A percentile compares a stretch with the other conserved stretches of the same genome.
Conservation (phyloP, 257 asterid genomes). For the Salvia miltiorrhiza region DNA sequence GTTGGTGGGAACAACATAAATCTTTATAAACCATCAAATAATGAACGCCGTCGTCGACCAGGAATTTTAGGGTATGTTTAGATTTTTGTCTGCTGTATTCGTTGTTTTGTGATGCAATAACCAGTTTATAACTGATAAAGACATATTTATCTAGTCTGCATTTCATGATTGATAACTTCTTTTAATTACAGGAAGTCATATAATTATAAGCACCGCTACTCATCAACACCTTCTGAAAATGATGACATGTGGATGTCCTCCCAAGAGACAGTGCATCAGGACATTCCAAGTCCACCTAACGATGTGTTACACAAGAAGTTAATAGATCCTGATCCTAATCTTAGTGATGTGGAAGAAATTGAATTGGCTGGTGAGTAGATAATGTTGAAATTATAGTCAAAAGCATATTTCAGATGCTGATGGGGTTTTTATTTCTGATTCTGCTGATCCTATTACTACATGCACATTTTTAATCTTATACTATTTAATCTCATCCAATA, state of each 20-base stretch:
- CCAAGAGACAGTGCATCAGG: slow-evolving; percentile 39
- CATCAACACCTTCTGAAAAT: slow-evolving; percentile 35
- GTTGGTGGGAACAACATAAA: slow-evolving; percentile 27
- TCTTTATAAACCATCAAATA: slow-evolving; percentile 34
- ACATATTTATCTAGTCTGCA: background rate
- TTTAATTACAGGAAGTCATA: slow-evolving; percentile 51
- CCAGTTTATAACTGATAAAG: background rate
- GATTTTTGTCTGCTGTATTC: slow-evolving; percentile 6
- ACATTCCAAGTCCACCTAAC: slow-evolving; percentile 29
- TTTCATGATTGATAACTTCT: slow-evolving; percentile 11
- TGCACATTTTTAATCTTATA: background rate
- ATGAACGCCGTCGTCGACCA: slow-evolving; percentile 50
- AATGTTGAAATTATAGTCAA: slow-evolving; percentile 11
- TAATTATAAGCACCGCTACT: slow-evolving; percentile 48
- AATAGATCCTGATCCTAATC: slow-evolving; percentile 28
- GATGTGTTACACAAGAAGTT: slow-evolving; percentile 31
- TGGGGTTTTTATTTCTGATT: slow-evolving; percentile 5
- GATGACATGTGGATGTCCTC: slow-evolving; percentile 41
- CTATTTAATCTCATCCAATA: slow-evolving; percentile 18
- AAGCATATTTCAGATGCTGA: background rate
- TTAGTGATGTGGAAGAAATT: slow-evolving; percentile 39
- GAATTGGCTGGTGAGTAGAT: slow-evolving; percentile 55
- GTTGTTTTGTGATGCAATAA: slow-evolving; percentile 17
- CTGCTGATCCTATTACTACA: background rate
- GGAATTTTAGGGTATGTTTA: slow-evolving; percentile 67